Evolutionary conservation across 306 rosid species (phyloP).

Genomic region (Rosa chinensis): DNA sequence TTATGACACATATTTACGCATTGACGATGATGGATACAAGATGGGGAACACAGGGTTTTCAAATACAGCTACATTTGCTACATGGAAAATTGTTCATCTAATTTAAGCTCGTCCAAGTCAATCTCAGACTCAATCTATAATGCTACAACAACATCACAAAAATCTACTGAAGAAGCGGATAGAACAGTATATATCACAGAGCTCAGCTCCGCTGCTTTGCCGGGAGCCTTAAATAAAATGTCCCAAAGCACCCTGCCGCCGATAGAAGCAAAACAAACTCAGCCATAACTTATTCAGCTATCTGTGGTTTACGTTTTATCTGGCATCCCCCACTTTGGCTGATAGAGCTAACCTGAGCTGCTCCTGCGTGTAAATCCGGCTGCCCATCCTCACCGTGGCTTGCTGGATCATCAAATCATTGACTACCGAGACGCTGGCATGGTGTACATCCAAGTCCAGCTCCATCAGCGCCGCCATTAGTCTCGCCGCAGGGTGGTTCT

Average conservation of each 20-base stretch:
- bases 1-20: constrained; percentile 32
- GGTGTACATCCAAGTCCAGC: constrained; percentile 86
- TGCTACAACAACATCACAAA: constrained; percentile 19
- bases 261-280: constrained; percentile 11
- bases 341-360: constrained; percentile 71
- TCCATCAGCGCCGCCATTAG: constrained; percentile 87
- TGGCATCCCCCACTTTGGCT: constrained; percentile 56
- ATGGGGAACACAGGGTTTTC: not conserved
- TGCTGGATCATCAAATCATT: constrained; percentile 95
- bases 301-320: constrained; percentile 10
- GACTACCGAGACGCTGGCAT: constrained; percentile 88
- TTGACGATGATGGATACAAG: constrained; percentile 27
- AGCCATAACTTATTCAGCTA: not conserved
- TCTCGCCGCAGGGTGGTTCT: constrained; percentile 89
- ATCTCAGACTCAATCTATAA: constrained; percentile 30
- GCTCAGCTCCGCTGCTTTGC: constrained; percentile 30
- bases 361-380: constrained; percentile 81
- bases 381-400: constrained; percentile 90
- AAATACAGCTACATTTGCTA: constrained; percentile 23
- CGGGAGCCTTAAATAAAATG: constrained; percentile 62
- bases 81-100: constrained; percentile 29
- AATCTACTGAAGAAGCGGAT: not conserved
- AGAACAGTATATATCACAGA: constrained; percentile 40
- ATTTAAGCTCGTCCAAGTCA: constrained; percentile 35
- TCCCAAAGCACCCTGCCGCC: constrained; percentile 42